A percentile compares a stretch with the other conserved stretches of the same genome.
Evolutionary conservation across 768 basidiomycete genomes (phyloP).

Genomic region (Leccinum pellstonianum): DNA sequence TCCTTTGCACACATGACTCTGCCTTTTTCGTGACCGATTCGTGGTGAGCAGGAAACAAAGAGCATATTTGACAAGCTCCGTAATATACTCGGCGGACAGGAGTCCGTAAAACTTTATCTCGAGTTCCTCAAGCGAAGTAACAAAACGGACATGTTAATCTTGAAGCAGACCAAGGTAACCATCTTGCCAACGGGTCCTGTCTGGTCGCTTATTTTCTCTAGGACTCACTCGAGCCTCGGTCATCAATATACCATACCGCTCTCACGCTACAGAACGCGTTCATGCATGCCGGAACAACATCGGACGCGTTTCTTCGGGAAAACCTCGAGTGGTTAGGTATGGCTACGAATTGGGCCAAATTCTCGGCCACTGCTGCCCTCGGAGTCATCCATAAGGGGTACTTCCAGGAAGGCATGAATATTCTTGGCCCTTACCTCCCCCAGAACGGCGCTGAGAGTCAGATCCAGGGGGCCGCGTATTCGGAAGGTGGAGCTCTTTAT

Average conservation of each 20-base stretch:
- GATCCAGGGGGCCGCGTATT: conserved; percentile 78
- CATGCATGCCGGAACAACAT: conserved; percentile 97
- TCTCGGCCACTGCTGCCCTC: conserved; percentile 93
- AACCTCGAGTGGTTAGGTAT: conserved; percentile 96
- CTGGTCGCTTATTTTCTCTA: conserved; percentile 30
- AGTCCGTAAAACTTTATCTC: conserved; percentile 88
- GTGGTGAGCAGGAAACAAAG: conserved; percentile 49
- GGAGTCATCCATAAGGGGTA: conserved; percentile 98
- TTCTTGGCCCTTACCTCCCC: conserved; percentile 93
- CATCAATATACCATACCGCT: conserved; percentile 96
- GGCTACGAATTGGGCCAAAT: conserved; percentile 98
- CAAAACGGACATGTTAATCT: conserved; percentile 84
- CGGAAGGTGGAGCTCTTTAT: conserved; percentile 95
- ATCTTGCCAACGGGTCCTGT: not conserved
- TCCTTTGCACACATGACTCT: not conserved
- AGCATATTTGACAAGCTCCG: conserved; percentile 72
- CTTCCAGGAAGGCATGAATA: conserved; percentile 87
- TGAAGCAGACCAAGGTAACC: conserved; percentile 87
- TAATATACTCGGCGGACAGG: conserved; percentile 84
- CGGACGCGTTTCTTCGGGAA: conserved; percentile 89
- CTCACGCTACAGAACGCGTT: conserved; percentile 96
- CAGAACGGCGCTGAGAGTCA: conserved; percentile 71
- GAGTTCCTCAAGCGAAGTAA: conserved; percentile 96
- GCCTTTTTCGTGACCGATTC: conserved; percentile 10
- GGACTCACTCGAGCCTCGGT: conserved; percentile 90